Evolutionary conservation across 805 yeast genomes (phyloP), one percentile per base, ranked within the genome.

Genomic region (Candida cerambycidarum): DNA sequence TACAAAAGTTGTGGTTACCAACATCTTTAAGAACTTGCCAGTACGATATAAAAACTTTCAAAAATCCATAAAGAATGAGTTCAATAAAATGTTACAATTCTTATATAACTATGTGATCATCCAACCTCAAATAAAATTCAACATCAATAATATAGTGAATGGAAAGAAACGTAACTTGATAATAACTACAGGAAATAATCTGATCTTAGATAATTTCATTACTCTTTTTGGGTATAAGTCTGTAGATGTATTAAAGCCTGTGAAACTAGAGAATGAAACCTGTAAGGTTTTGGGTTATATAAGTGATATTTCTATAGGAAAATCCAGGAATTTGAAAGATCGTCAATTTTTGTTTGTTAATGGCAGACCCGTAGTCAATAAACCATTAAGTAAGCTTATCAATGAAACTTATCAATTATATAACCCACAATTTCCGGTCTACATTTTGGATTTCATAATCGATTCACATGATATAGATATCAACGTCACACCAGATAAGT

Each of bases 401-500:
- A 88, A 83, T 48, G 97, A 89, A 45, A 75, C 79, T 1, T 93
- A 87, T 64, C 80, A 78, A 48, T 69, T 72, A 28, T 88, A 76
- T 60, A 90, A 89, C 51, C 68, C 81, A 3, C 97, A 89, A 55
- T 74, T 58, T 40, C 98, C 98, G 0, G 77, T 80, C 9, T 69
- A 85, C 38, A 69, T 89, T 2, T 52, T 88, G 2, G 73, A 93
- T 59, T 51, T 93, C 15, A 54, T 56, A 11, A 57, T 88, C 5
- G 72, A 76, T 31, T 70, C 85, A 0, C 53, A 56, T 18, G 65
- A 69, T 29, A 46, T 83, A n/a, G 99, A 93, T 62, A 73, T 93
- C 14, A 93, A 93, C 61, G 85, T 93, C 1, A 83, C 96, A 0
- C 98, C 99, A 0, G 97, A 93, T 59, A 93, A 93, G 58, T 70